These are phyloP conservation scores for Diaporthe capsici DNA, from an alignment of 2,329 filamentous ascomycete genomes.

Conservation along the genomic window DNA sequence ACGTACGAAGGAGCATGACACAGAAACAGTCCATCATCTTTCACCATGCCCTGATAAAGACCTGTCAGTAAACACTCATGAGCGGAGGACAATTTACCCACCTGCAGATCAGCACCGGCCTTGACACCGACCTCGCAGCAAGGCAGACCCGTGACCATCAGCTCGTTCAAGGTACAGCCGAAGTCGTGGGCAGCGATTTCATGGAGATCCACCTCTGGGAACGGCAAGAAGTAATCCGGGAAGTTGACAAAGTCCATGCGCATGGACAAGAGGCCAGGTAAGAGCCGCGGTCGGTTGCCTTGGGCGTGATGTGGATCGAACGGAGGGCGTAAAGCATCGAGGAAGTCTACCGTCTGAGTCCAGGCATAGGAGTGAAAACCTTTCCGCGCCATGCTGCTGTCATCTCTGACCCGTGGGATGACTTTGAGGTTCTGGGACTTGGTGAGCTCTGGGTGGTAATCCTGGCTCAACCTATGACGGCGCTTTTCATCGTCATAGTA, in stretches of 20 bases:
- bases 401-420: constrained; percentile 59
- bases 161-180: constrained; percentile 66
- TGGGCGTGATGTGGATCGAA: constrained; percentile 59
- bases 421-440: constrained; percentile 59
- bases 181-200: constrained; percentile 68
- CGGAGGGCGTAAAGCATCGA: constrained; percentile 65
- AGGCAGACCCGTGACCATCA: constrained; percentile 67
- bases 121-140: constrained; percentile 63
- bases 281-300: constrained; percentile 55
- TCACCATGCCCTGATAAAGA: constrained; percentile 59
- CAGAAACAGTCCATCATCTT: constrained; percentile 66
- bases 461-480: constrained; percentile 56
- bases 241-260: constrained; percentile 71
- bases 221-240: constrained; percentile 59
- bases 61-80: not conserved
- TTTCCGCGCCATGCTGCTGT: constrained; percentile 59
- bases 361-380: constrained; percentile 70
- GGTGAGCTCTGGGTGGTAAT: constrained; percentile 60
- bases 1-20: constrained; percentile 61
- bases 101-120: constrained; percentile 61
- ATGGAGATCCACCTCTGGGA: constrained; percentile 63
- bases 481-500: constrained; percentile 68
- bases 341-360: constrained; percentile 67
- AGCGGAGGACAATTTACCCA: not conserved
- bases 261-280: constrained; percentile 62